Evolutionary conservation across 371 early-diverging fungal species (phyloP), one percentile per base, ranked within the genome.

Genomic region (Batrachochytrium dendrobatidis): DNA sequence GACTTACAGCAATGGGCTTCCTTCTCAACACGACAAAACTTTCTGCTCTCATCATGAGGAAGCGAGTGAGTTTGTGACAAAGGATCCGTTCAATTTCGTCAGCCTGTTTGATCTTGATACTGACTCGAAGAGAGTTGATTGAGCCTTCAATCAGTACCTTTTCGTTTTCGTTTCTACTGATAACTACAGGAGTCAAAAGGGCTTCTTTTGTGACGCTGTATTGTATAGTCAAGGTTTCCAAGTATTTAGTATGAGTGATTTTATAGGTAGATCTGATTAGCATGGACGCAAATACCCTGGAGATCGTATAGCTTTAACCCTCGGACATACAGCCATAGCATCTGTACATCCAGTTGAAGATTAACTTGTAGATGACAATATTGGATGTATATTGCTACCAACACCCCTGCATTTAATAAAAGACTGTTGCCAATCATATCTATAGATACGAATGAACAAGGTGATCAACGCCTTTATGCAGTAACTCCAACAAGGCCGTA

Each of bases 81-180:
- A 98, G 66, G 52, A 98, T 91, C 49, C 87, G 81, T 69, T 98
- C 98, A 55, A 95, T 89, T 54, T 98, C 98, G 76, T 98, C 96
- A 2, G 95, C 94, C 75, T 95, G 95, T 74, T 98, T 98, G 73
- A 98, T 92, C 44, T 89, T 88, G 67, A 98, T 98, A 66, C 86
- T 86, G 60, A 98, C 74, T 52, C 98, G 91, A 58, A 95, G 74
- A 10, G 94, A 89, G 78, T 98, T 98, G 70, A 98, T 86, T 35
- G 91, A 88, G 29, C 90, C 75, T 65, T 98, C 98, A 64, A 98
- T 87, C 58, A 94, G 67, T 26, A 95, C 94, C 60, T 85, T 81
- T 72, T 98, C 98, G 73, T 92, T 92, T 65, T 95, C 95, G 71
- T 93, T 95, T 55, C 98, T 82, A 66, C 86, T 86, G 64, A 98